Conservation (phyloP, 768 basidiomycete genomes). For the Asterophora lycoperdoides region DNA sequence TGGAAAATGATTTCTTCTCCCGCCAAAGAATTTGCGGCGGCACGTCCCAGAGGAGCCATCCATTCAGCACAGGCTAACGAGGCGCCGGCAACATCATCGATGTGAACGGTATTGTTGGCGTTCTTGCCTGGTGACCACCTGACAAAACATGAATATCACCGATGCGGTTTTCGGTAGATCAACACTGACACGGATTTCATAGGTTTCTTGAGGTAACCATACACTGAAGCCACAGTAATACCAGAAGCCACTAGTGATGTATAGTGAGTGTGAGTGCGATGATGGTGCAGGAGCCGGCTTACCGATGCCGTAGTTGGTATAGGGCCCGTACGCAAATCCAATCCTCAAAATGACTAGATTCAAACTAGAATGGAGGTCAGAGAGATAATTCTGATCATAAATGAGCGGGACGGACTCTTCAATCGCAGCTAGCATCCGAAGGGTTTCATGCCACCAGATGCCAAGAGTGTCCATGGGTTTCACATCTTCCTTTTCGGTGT, state of each 20-base stretch:
- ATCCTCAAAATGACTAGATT: constrained; percentile 77
- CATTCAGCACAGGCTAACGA: constrained; percentile 74
- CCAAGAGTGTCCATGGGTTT: constrained; percentile 70
- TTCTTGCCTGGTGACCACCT: constrained; percentile 83
- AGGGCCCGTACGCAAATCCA: constrained; percentile 79
- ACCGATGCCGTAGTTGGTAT: constrained; percentile 68
- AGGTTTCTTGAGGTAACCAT: constrained; percentile 77
- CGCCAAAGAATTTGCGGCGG: constrained; percentile 58
- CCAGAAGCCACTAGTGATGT: constrained; percentile 54
- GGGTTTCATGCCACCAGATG: constrained; percentile 86
- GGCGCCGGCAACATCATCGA: constrained; percentile 74
- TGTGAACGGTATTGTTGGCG: constrained; percentile 70
- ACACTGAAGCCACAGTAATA: constrained; percentile 73
- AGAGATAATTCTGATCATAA: constrained; percentile 8
- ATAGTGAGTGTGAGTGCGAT: constrained; percentile 9
- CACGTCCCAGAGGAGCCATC: constrained; percentile 62
- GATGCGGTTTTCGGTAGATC: neutral
- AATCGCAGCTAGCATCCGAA: constrained; percentile 70
- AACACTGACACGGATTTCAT: constrained; percentile 75
- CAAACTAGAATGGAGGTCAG: constrained; percentile 41
- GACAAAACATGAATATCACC: constrained; percentile 5
- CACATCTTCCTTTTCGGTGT: constrained; percentile 69
- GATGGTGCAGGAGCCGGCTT: constrained; percentile 21
- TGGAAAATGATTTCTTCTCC: constrained; percentile 65
- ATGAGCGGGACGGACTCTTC: constrained; percentile 46